These are phyloP conservation scores for Podospora comata DNA, from an alignment of 495 filamentous ascomycete species.

Conservation along the genomic window DNA sequence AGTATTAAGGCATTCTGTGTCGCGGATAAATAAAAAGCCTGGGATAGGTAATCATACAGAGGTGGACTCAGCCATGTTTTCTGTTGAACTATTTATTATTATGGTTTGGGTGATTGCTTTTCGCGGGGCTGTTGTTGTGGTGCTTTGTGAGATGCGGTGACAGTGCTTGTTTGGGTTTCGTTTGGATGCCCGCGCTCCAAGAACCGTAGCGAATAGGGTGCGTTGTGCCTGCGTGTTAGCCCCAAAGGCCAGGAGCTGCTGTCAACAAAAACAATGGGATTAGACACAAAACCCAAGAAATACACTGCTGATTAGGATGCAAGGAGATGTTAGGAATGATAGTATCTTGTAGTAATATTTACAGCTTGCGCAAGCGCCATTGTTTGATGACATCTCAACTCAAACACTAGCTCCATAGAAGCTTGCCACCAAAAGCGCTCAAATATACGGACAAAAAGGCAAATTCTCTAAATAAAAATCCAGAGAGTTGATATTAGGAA, in stretches of 20 bases:
- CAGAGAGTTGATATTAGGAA: too few relatives aligned
- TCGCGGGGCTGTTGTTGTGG: background rate
- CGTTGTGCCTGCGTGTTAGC: background rate
- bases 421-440: background rate
- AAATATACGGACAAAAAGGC: too few relatives aligned
- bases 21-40: background rate
- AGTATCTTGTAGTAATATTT: background rate
- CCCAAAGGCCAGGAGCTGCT: background rate
- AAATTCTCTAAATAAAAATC: too few relatives aligned
- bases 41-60: conserved; percentile 20
- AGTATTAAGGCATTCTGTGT: conserved; percentile 9
- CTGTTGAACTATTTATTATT: background rate
- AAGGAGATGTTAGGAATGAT: background rate
- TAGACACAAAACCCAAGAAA: background rate
- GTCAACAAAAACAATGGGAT: background rate
- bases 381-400: background rate
- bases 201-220: conserved; percentile 2
- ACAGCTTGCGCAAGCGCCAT: background rate
- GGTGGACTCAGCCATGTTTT: conserved; percentile 32
- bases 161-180: background rate
- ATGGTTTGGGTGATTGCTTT: conserved; percentile 5
- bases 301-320: background rate
- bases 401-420: background rate
- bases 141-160: conserved; percentile 1
- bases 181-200: background rate